Percentiles rank a stretch among this genome's conserved stretches.
Evolutionary conservation across 73 alveolate genomes (phyloP).

Genomic region (Paramecium tetraurelia): DNA sequence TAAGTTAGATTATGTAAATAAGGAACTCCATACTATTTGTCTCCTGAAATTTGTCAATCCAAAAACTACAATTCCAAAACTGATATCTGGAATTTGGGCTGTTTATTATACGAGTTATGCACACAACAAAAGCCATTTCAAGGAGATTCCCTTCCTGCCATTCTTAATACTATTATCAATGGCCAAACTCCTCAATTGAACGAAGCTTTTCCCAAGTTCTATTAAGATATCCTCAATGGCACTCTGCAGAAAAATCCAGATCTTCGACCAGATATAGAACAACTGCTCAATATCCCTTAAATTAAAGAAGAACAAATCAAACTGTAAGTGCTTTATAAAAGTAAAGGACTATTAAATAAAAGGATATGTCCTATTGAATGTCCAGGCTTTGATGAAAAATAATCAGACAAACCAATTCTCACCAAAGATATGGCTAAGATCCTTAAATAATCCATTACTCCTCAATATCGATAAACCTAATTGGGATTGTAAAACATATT

Average conservation of each 20-base stretch:
- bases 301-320: background rate
- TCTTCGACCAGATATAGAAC: slow-evolving; percentile 4
- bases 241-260: background rate
- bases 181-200: background rate
- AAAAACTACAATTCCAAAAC: slow-evolving; percentile 58
- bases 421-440: background rate
- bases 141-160: slow-evolving; percentile 53
- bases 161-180: background rate
- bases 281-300: background rate
- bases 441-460: background rate
- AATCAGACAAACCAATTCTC: background rate
- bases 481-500: background rate
- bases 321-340: background rate
- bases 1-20: slow-evolving; percentile 6
- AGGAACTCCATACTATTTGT: slow-evolving; percentile 72
- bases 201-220: background rate
- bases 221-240: background rate
- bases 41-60: slow-evolving; percentile 72
- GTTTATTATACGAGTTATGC: slow-evolving; percentile 59
- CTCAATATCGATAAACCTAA: background rate
- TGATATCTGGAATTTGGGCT: slow-evolving; percentile 73
- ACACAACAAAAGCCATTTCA: slow-evolving; percentile 56
- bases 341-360: background rate
- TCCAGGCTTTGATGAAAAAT: background rate
- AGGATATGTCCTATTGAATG: slow-evolving; percentile 14